Evolutionary conservation across 1,284 basidiomycete genomes (phyloP).

Genomic region (Ganoderma lingzhi): DNA sequence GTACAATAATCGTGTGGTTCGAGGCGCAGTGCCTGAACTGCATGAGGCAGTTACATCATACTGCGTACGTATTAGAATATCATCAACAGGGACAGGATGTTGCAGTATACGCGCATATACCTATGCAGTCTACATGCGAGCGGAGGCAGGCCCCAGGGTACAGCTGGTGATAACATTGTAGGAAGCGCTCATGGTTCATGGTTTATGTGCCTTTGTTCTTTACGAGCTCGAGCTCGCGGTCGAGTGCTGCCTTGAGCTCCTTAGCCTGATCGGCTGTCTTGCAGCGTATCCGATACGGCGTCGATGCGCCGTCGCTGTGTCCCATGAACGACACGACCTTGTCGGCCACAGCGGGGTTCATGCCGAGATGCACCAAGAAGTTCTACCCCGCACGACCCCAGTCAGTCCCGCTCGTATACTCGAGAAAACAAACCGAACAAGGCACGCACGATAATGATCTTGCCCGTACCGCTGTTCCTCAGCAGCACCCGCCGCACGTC

Average conservation of each 20-base stretch:
- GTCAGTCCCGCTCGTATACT: background rate
- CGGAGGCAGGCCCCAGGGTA: background rate
- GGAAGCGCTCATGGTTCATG: background rate
- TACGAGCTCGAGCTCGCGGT: conserved; percentile 62
- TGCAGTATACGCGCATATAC: background rate
- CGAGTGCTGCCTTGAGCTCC: conserved; percentile 65
- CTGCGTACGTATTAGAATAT: conserved; percentile 16
- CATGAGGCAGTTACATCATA: conserved; percentile 2
- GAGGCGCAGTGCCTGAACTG: background rate
- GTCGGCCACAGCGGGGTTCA: conserved; percentile 60
- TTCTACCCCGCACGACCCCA: conserved; percentile 55
- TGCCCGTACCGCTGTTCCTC: conserved; percentile 76
- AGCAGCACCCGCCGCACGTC: conserved; percentile 64
- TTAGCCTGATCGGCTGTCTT: conserved; percentile 69
- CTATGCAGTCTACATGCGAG: conserved; percentile 5
- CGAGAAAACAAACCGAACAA: background rate
- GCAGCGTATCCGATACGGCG: conserved; percentile 69
- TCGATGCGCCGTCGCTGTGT: conserved; percentile 66
- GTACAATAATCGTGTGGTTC: conserved; percentile 14
- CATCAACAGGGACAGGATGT: background rate
- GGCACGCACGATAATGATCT: conserved; percentile 70
- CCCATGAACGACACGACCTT: conserved; percentile 71
- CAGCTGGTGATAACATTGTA: background rate
- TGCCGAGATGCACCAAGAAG: conserved; percentile 64
- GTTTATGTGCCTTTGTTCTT: conserved; percentile 35